Conservation (phyloP, 139 green algal species). For the Nannochloris sp. region DNA sequence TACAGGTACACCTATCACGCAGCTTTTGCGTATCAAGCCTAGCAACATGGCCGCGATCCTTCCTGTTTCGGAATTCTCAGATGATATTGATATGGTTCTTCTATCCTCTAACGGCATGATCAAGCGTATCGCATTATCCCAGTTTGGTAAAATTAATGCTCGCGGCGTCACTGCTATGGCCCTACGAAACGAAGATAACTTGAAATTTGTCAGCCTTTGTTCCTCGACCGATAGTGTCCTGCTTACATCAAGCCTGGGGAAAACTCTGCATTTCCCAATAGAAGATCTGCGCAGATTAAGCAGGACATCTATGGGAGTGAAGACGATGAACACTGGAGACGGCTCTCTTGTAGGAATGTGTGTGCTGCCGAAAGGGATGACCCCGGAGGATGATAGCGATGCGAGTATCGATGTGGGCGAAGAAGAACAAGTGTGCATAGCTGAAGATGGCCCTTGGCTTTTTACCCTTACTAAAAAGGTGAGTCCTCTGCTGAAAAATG, state of each 20-base stretch:
- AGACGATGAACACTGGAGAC: conserved; percentile 31
- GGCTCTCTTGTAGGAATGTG: conserved; percentile 42
- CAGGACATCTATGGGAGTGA: neutral
- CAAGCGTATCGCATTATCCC: conserved; percentile 50
- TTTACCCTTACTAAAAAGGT: conserved; percentile 40
- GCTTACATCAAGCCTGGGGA: conserved; percentile 39
- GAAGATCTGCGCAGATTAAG: conserved; percentile 1
- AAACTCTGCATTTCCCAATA: conserved; percentile 28
- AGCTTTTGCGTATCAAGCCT: conserved; percentile 42
- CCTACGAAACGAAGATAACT: conserved; percentile 32
- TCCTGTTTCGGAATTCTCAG: conserved; percentile 1
- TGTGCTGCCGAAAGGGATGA: conserved; percentile 26
- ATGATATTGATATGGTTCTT: conserved; percentile 41
- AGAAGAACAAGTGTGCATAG: conserved; percentile 6
- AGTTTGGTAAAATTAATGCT: conserved; percentile 32
- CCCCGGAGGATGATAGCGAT: neutral
- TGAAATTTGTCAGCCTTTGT: conserved; percentile 43
- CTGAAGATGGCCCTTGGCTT: conserved; percentile 21
- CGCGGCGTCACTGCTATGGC: conserved; percentile 39
- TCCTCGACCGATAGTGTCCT: conserved; percentile 35
- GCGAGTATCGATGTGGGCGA: neutral
- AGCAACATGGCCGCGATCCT: conserved; percentile 31
- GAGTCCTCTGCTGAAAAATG: neutral
- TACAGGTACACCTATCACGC: conserved; percentile 36
- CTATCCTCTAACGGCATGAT: conserved; percentile 50